Percentiles rank a stretch among this genome's conserved stretches.
These are phyloP conservation scores for Ganoderma meredithae DNA, from an alignment of 1,284 basidiomycete genomes.

Conservation along the genomic window DNA sequence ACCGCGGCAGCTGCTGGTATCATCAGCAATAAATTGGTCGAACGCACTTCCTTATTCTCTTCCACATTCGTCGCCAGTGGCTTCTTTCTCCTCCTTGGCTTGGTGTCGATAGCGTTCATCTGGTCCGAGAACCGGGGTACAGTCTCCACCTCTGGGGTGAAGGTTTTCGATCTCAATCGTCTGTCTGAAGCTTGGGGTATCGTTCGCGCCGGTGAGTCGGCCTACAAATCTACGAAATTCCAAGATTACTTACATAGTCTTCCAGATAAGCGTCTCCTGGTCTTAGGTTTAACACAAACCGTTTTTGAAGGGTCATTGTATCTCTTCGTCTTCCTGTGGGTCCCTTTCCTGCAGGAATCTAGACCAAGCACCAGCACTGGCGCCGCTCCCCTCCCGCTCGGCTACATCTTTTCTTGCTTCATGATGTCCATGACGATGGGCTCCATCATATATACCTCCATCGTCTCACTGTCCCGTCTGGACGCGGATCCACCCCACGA, in stretches of 20 bases:
- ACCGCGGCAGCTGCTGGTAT: slow-evolving; percentile 74
- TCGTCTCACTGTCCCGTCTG: slow-evolving; percentile 50
- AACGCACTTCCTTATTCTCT: slow-evolving; percentile 54
- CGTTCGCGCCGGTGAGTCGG: slow-evolving; percentile 58
- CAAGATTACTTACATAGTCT: slow-evolving; percentile 10
- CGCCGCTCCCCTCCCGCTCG: slow-evolving; percentile 61
- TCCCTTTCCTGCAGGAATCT: slow-evolving; percentile 73
- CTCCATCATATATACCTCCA: slow-evolving; percentile 69
- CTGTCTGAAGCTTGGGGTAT: slow-evolving; percentile 64
- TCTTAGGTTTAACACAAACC: slow-evolving; percentile 78
- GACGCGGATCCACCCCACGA: slow-evolving; percentile 23
- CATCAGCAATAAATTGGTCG: slow-evolving; percentile 67
- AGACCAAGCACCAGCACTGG: slow-evolving; percentile 40
- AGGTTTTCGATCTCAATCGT: slow-evolving; percentile 58
- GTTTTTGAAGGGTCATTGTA: slow-evolving; percentile 86
- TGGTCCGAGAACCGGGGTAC: slow-evolving; percentile 78
- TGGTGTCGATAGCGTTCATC: slow-evolving; percentile 59
- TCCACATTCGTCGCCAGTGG: slow-evolving; percentile 74
- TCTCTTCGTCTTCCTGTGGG: slow-evolving; percentile 84
- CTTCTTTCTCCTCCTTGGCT: slow-evolving; percentile 58
- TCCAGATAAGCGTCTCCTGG: slow-evolving; percentile 65
- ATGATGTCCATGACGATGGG: slow-evolving; percentile 85
- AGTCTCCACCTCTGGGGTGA: slow-evolving; percentile 43
- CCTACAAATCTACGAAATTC: background rate
- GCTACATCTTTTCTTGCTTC: slow-evolving; percentile 80